Conservation (phyloP, 2,329 filamentous ascomycete genomes). For the Rhexocercosporidium sp. region DNA sequence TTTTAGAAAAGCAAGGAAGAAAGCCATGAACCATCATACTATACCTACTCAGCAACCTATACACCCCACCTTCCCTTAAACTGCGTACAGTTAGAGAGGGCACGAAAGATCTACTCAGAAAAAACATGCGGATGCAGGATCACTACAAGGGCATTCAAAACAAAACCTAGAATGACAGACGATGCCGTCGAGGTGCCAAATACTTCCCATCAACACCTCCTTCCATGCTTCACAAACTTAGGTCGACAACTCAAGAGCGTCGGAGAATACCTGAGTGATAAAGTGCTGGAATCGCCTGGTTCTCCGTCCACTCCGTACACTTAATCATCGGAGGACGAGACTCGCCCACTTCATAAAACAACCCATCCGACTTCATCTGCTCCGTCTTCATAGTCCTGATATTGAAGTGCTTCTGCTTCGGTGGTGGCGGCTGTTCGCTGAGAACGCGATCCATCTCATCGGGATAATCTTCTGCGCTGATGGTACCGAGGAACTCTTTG, state of each 20-base stretch:
- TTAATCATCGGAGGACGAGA: constrained; percentile 20
- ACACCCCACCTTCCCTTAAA: too few relatives aligned
- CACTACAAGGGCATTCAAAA: too few relatives aligned
- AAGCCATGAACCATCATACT: too few relatives aligned
- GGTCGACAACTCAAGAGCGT: neutral
- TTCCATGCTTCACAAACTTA: too few relatives aligned
- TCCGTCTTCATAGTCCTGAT: neutral
- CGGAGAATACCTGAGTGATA: constrained; percentile 37
- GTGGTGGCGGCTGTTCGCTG: neutral
- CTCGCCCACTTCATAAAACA: constrained; percentile 12
- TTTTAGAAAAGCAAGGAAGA: too few relatives aligned
- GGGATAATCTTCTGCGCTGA: neutral
- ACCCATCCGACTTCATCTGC: neutral
- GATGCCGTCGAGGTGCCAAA: too few relatives aligned
- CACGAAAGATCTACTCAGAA: too few relatives aligned
- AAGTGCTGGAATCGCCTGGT: constrained; percentile 26
- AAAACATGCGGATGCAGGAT: too few relatives aligned
- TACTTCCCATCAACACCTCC: too few relatives aligned
- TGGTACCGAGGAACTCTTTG: neutral
- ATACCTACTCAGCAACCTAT: too few relatives aligned
- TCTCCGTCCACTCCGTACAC: constrained; percentile 26
- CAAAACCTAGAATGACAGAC: too few relatives aligned
- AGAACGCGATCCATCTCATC: neutral
- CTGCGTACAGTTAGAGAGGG: too few relatives aligned
- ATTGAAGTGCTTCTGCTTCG: neutral